Base-by-base conservation (phyloP, 1,284 basidiomycete genomes). In the Austroboletus rostrupii region DNA sequence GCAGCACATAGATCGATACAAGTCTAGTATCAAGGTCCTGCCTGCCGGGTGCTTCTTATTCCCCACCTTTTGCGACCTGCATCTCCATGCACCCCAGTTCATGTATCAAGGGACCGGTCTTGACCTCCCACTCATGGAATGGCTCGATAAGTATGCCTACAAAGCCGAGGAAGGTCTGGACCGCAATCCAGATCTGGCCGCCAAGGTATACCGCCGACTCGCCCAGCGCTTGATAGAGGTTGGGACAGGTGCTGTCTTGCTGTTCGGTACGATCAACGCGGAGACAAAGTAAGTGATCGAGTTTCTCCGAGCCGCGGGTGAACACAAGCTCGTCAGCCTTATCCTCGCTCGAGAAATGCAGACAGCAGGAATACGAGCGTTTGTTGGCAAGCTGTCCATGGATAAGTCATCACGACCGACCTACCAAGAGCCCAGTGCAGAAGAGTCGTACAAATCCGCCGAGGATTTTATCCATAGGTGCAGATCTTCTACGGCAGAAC, bases 311-410 rank as follows among this genome's bases (percentile, higher is more conserved):
- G 43, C 20, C 2, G 47, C 42, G 32, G 36, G 33, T 12, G 16
- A 35, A 14, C 49, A 36, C 29, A 13, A 43, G 23, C 38, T 48
- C 39, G 23, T 2, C 49, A 92, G 89, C 62, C 58, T 92, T 11
- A 81, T 92, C 20, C 79, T 93, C 0, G 89, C 89, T 2, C 70
- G 80, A 31, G 76, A 74, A 8, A 90, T 92, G 78, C 81, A 83
- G 53, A 59, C 70, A 0, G 78, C 78, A n/a, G 90, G 91, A 1
- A 60, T 93, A 17, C 74, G 91, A 35, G 87, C 80, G 0, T 89
- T 87, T 57, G 78, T 93, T 14, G 90, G 91, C 20, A 93, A 93
- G 62, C 72, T 93, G 13, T 90, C 87, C 0, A 92, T 92, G 90
- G 89, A 92, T 64, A 80, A 81, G 31, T 87, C 85, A 8, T 78